Evolutionary conservation across 176 grass and related monocot genomes (phyloP), one percentile per base, ranked within the genome.

Genomic region (Melocanna baccifera): DNA sequence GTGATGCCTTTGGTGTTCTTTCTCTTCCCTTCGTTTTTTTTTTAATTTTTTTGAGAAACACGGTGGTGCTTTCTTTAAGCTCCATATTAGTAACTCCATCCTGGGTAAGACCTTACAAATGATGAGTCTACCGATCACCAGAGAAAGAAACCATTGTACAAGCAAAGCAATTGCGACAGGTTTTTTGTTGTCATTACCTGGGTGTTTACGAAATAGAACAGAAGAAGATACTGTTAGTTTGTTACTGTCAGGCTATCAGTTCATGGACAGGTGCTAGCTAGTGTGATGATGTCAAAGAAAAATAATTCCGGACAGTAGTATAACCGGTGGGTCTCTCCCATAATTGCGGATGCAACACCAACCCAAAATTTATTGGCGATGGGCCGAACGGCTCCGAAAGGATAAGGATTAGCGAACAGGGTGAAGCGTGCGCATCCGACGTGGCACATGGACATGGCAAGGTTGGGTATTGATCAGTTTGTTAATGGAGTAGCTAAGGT

Each of bases 371-470:
- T 61, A 76, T 46, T 56, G 18, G 7, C 34, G 18, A 16, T 46
- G 30, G 34, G 8, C 9, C 26, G 58, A 59, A 55, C 8, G 58
- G 30, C 69, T 41, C 32, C 1, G 2, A 43, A 45, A 56, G 36
- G 59, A 87, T 81, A 75, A 87, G 77, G 77, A 57, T 81, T 19
- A 78, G 30, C 18, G 58, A 43, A 8, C 18, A 30, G 36, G 69
- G 56, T 61, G n/a, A 78, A 78, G 2, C 56, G 39, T 78, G 14
- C 23, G 1, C 57, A 63, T 78, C 57, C 57, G 40, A 62, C 23
- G 39, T 62, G 55, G 14, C 32, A 32, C 14, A 5, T 36, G 58
- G 57, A 69, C 1, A 13, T 6, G 11, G 12, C 43, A 43, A 6
- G 1, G 36, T 75, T 81, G 1, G 63, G 69, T 81, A 50, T 1